phyloP scores from a whole-genome alignment of 352 stramenopile genomes.

The Globisporangium mamillatum region DNA sequence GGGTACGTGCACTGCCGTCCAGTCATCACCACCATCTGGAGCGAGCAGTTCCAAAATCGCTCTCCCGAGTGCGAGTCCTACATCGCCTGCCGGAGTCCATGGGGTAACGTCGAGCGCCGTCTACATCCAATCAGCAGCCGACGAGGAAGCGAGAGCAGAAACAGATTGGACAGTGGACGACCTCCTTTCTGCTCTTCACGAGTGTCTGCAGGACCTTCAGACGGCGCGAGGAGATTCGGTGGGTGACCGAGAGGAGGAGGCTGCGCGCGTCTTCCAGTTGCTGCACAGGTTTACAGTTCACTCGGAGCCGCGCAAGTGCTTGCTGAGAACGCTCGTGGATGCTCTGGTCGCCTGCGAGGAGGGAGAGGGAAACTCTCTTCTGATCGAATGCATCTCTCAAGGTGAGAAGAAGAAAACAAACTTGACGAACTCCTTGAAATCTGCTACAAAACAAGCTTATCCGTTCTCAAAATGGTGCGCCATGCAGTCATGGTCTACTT shows the following conservation, averaged over 20 bases:
- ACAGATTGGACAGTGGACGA: not conserved
- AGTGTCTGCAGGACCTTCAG: conserved; percentile 9
- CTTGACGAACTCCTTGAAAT: not conserved
- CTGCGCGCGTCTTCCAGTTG: not conserved
- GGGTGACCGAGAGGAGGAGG: conserved; percentile 5
- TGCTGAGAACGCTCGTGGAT: conserved; percentile 8
- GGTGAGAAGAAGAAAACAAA: not conserved
- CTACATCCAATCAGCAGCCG: not conserved
- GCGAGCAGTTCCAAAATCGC: not conserved
- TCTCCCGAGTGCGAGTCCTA: not conserved
- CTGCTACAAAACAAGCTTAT: not conserved
- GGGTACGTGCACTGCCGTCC: not conserved
- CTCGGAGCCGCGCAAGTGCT: not conserved
- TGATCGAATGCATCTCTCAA: conserved; percentile 11
- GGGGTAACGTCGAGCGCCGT: not conserved
- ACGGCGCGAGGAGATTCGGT: not conserved
- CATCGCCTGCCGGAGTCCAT: not conserved
- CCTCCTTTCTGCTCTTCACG: conserved; percentile 3
- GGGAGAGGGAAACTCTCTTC: conserved; percentile 8
- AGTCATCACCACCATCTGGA: not conserved
- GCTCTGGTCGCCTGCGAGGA: conserved; percentile 4
- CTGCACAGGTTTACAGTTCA: not conserved
- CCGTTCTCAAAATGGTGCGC: not conserved
- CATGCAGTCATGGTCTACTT: conserved; percentile 3
- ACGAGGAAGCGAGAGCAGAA: not conserved